Conservation (phyloP, 371 early-diverging fungal species). For the Catenaria anguillulae region DNA sequence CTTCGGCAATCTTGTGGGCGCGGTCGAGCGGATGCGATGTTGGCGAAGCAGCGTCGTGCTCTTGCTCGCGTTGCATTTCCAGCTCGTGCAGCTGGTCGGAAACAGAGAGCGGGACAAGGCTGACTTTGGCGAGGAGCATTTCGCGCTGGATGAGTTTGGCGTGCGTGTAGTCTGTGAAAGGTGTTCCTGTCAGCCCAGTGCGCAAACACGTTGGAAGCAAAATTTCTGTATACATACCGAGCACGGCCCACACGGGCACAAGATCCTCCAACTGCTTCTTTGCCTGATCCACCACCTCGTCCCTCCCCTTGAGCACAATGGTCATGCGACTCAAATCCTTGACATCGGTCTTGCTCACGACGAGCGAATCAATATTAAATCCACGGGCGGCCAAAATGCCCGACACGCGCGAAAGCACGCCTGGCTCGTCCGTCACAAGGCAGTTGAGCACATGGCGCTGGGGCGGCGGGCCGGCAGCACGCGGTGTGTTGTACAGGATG, state of each 20-base stretch:
- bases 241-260: constrained; percentile 91
- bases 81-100: constrained; percentile 20
- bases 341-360: constrained; percentile 88
- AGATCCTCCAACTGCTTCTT: constrained; percentile 84
- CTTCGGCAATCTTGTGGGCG: background rate
- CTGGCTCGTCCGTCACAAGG: constrained; percentile 89
- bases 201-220: too few species aligned
- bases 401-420: constrained; percentile 75
- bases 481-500: constrained; percentile 71
- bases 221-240: constrained; percentile 65
- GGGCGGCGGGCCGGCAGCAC: constrained; percentile 29
- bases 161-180: constrained; percentile 9
- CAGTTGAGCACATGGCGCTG: constrained; percentile 79
- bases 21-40: background rate
- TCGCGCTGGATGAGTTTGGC: constrained; percentile 73
- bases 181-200: too few species aligned
- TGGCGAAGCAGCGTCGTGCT: too few species aligned
- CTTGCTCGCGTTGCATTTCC: constrained; percentile 16
- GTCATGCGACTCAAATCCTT: constrained; percentile 88
- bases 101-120: constrained; percentile 46
- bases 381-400: constrained; percentile 86
- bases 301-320: constrained; percentile 74
- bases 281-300: constrained; percentile 77
- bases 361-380: constrained; percentile 91
- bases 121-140: constrained; percentile 78